Conservation (phyloP, 345 rosid genomes). For the Eucalyptus regnans region DNA sequence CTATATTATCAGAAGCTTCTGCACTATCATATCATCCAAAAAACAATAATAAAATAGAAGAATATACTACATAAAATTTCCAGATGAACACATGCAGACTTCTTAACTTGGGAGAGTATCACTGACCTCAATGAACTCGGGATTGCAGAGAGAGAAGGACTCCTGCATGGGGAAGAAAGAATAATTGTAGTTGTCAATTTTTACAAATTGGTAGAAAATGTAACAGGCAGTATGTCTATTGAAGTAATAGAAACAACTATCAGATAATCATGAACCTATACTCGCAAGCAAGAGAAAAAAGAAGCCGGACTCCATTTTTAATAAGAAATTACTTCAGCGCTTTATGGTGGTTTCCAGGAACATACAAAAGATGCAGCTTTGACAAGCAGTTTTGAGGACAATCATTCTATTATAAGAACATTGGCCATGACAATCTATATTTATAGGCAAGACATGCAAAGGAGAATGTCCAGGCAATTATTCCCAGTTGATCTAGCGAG, state of each 20-base stretch:
- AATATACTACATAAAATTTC: neutral
- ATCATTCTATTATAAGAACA: neutral
- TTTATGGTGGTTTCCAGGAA: neutral
- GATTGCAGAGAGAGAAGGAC: conserved; percentile 80
- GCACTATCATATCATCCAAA: neutral
- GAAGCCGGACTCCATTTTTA: neutral
- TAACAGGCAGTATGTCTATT: neutral
- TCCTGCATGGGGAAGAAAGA: conserved; percentile 31
- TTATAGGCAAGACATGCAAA: neutral
- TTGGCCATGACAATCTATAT: neutral
- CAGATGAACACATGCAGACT: neutral
- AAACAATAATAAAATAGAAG: neutral
- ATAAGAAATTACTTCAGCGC: neutral
- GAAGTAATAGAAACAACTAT: neutral
- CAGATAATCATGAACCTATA: neutral
- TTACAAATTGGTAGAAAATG: neutral
- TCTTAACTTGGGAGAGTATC: neutral
- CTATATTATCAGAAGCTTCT: neutral
- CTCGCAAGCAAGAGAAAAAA: neutral
- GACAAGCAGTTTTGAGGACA: neutral
- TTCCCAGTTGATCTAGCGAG: neutral
- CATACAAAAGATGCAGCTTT: neutral
- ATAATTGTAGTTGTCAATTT: neutral
- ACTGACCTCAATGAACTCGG: conserved; percentile 67
- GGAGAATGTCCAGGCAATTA: neutral